Conservation (phyloP, 2,329 filamentous ascomycete species). For the Ceratocystis cacaofunesta region DNA sequence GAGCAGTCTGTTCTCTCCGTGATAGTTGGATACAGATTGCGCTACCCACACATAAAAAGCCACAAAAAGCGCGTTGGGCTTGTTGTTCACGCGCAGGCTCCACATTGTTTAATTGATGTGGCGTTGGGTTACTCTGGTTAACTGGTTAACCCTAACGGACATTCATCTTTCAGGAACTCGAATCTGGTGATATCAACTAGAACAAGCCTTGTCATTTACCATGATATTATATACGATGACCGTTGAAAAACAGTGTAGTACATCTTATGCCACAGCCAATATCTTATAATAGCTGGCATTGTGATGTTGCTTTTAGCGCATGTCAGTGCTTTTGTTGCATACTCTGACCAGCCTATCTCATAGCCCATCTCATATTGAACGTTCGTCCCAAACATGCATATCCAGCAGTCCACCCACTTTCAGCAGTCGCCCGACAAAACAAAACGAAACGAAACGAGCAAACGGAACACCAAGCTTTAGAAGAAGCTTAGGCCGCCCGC, state of each 20-base stretch:
- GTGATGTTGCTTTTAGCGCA: not conserved
- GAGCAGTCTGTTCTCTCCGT: too few relatives aligned
- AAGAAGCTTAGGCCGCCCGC: not conserved
- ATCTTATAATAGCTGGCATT: not conserved
- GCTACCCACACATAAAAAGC: not conserved
- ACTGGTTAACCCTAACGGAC: accelerated
- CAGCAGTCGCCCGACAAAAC: not conserved
- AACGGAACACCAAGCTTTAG: not conserved
- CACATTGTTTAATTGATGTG: constrained; percentile 10
- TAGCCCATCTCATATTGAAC: not conserved
- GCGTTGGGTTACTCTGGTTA: not conserved
- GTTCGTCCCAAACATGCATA: not conserved
- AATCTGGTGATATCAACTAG: too few relatives aligned
- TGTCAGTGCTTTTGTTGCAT: not conserved
- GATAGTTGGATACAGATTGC: too few relatives aligned
- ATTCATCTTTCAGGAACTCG: too few relatives aligned
- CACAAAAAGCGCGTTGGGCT: not conserved
- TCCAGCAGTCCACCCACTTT: not conserved
- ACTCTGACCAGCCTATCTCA: not conserved
- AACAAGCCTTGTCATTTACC: too few relatives aligned
- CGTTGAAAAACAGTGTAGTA: too few relatives aligned
- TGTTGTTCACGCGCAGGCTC: not conserved
- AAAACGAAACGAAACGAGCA: not conserved
- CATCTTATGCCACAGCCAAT: not conserved
- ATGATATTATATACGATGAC: too few relatives aligned